Evolutionary conservation across 2,329 filamentous ascomycete genomes (phyloP).

Genomic region (Hypoxylon sp.): DNA sequence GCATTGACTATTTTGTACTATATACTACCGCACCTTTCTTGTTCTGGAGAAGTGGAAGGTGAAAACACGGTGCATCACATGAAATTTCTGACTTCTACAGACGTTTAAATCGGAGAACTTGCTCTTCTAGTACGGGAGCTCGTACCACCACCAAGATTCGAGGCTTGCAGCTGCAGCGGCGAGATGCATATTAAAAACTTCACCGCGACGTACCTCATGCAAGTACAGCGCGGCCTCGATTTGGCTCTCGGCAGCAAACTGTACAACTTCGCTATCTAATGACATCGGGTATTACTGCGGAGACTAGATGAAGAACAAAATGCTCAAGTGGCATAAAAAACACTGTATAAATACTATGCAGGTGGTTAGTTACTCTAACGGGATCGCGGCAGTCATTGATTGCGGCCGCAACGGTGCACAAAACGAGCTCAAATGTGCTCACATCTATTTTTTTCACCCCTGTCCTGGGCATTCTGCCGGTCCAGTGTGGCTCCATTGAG

Average conservation of each 20-base stretch:
- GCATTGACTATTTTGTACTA: slow-evolving; percentile 15
- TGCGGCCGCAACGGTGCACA: slow-evolving; percentile 9
- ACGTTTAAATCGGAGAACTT: slow-evolving; percentile 7
- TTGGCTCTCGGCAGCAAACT: neutral
- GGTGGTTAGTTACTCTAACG: slow-evolving; percentile 17
- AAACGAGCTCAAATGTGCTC: slow-evolving; percentile 43
- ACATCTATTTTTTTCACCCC: slow-evolving; percentile 23
- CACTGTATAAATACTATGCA: neutral
- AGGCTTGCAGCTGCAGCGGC: neutral
- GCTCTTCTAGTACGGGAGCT: neutral
- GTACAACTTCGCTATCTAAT: neutral
- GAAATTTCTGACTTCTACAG: neutral
- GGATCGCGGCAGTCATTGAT: slow-evolving; percentile 22
- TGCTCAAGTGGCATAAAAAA: neutral
- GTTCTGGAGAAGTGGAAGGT: slow-evolving; percentile 21
- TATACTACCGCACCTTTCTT: slow-evolving; percentile 17
- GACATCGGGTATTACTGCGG: neutral
- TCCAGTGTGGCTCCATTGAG: slow-evolving; percentile 2
- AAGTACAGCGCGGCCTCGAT: neutral
- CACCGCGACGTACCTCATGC: neutral
- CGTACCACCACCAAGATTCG: neutral
- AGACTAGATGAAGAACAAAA: neutral
- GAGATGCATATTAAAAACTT: neutral
- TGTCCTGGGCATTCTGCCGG: slow-evolving; percentile 16
- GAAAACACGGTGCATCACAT: neutral